Percentiles rank a stretch among this genome's conserved stretches.
These are phyloP conservation scores for Neurospora tetrasperma DNA, from an alignment of 495 filamentous ascomycete genomes.

Conservation along the genomic window DNA sequence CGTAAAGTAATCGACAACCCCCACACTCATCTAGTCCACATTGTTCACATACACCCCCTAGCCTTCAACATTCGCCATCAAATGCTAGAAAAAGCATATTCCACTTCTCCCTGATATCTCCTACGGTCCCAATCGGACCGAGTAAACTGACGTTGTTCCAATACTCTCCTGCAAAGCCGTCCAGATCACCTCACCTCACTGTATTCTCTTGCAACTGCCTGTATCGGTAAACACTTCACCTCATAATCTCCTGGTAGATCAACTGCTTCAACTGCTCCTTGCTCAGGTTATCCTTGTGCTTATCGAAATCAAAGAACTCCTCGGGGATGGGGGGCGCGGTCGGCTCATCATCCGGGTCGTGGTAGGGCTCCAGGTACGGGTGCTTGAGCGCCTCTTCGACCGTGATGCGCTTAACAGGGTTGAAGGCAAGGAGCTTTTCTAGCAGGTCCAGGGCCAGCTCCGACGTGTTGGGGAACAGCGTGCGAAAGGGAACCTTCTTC, in stretches of 20 bases:
- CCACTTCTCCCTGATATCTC: neutral
- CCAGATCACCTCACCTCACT: neutral
- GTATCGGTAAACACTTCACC: conserved; percentile 35
- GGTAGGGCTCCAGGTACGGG: conserved; percentile 97
- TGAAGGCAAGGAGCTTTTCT: conserved; percentile 94
- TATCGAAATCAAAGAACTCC: conserved; percentile 99
- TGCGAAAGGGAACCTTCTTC: conserved; percentile 98
- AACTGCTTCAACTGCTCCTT: conserved; percentile 97
- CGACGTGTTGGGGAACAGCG: conserved; percentile 94
- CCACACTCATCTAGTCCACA: neutral
- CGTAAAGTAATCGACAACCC: neutral
- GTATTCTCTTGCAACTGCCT: neutral
- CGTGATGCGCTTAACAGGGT: conserved; percentile 95
- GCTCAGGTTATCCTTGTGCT: conserved; percentile 96
- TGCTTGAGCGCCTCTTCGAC: conserved; percentile 96
- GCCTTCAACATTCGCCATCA: neutral
- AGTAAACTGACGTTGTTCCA: conserved; percentile 2
- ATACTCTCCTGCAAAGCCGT: neutral
- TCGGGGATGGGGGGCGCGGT: conserved; percentile 93
- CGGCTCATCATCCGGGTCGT: conserved; percentile 98
- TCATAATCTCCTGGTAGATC: conserved; percentile 98
- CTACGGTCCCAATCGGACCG: neutral
- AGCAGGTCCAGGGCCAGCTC: conserved; percentile 88
- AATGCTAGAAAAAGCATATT: neutral
- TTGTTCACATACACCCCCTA: neutral